A percentile compares a stretch with the other conserved stretches of the same genome.
These are phyloP conservation scores for Phytopythium mirpurense DNA, from an alignment of 352 stramenopile species.

Conservation along the genomic window DNA sequence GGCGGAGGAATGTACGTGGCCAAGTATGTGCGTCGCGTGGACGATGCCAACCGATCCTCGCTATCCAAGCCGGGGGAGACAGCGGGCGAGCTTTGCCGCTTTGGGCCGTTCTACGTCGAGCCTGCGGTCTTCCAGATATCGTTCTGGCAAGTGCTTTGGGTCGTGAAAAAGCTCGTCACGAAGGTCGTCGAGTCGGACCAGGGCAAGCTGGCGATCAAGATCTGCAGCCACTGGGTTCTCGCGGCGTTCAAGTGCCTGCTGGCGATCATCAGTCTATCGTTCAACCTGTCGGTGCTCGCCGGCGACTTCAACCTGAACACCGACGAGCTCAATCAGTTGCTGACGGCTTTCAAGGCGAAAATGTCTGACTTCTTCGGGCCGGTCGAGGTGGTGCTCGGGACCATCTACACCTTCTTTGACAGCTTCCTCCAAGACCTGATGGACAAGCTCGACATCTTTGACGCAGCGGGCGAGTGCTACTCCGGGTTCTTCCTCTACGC, in stretches of 20 bases:
- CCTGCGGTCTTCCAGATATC: slow-evolving; percentile 19
- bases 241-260: slow-evolving; percentile 43
- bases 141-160: slow-evolving; percentile 14
- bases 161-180: slow-evolving; percentile 10
- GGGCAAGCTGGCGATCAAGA: slow-evolving; percentile 24
- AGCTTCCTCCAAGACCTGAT: slow-evolving; percentile 27
- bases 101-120: slow-evolving; percentile 40
- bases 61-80: slow-evolving; percentile 7
- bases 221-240: slow-evolving; percentile 17
- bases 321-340: slow-evolving; percentile 9
- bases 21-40: slow-evolving; percentile 36
- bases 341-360: slow-evolving; percentile 15
- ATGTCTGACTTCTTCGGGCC: slow-evolving; percentile 22
- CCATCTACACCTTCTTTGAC: slow-evolving; percentile 34
- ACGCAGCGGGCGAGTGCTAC: slow-evolving; percentile 26
- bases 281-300: slow-evolving; percentile 50
- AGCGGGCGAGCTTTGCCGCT: slow-evolving; percentile 39
- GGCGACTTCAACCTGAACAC: slow-evolving; percentile 26
- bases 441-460: slow-evolving; percentile 21
- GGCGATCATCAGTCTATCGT: slow-evolving; percentile 46
- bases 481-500: slow-evolving; percentile 32
- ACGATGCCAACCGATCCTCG: background rate
- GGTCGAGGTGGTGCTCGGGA: slow-evolving; percentile 16
- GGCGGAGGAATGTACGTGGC: slow-evolving; percentile 38
- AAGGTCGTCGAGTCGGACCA: slow-evolving; percentile 19